Conservation (phyloP, 257 asterid species). For the Nicotiana otophora region DNA sequence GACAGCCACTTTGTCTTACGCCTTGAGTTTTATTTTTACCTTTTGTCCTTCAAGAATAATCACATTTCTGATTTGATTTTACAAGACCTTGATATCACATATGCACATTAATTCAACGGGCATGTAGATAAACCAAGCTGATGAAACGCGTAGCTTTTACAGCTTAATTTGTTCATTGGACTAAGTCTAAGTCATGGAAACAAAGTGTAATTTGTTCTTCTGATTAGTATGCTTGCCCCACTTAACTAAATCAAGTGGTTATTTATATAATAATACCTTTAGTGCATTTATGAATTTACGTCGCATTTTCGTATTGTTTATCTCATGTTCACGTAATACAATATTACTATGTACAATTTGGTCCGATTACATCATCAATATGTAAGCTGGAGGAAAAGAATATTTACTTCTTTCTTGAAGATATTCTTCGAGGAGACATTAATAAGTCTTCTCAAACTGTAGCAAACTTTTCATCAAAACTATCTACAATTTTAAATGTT, state of each 20-base stretch:
- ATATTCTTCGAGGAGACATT: not conserved
- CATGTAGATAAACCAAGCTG: too few species aligned
- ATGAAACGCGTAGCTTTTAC: not conserved
- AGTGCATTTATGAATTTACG: not conserved
- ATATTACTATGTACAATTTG: not conserved
- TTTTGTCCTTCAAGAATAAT: not conserved
- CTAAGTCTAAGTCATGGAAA: not conserved
- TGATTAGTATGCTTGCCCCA: not conserved
- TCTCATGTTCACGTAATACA: not conserved
- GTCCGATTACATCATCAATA: not conserved
- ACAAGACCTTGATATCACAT: not conserved
- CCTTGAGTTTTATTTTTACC: not conserved
- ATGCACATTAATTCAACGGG: not conserved
- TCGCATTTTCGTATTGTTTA: not conserved
- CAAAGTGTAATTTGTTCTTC: not conserved
- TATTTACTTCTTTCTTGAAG: not conserved
- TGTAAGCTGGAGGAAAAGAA: not conserved
- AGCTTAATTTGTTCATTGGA: not conserved
- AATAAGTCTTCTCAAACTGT: not conserved
- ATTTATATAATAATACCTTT: not conserved
- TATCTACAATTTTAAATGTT: not conserved
- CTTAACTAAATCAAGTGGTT: slow-evolving; percentile 7
- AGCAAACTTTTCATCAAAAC: not conserved
- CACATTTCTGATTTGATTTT: not conserved
- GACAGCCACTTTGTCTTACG: not conserved